Evolutionary conservation across 2,329 filamentous ascomycete species (phyloP), one percentile per base, ranked within the genome.

Genomic region (Elsinoe batatas): DNA sequence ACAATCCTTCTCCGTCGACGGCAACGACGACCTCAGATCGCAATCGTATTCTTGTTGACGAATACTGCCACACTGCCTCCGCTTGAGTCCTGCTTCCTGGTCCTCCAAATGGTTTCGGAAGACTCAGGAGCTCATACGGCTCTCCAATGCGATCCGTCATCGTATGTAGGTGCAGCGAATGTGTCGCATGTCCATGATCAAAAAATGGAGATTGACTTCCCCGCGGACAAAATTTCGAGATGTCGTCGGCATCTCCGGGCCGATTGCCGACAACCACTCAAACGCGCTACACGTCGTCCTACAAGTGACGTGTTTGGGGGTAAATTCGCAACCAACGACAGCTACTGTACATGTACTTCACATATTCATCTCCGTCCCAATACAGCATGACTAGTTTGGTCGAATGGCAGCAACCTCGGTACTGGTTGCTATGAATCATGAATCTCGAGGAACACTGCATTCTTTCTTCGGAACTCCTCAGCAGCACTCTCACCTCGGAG

Each of bases 1-100:
- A 82, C 50, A 84, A 69, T 30, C 78, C 77, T 64, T 84, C 79
- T 37, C 80, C 80, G 64, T 84, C 80, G 12, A 83, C 71, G 1
- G 74, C 79, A 17, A 81, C 75, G 32, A 74, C 79, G 53, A 84
- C 72, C 64, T 84, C 81, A 62, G 81, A 77, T 65, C 81, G 72
- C 70, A 83, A 83, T 65, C 79, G 76, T 69, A 81, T 83, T 68
- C 75, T 79, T 40, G 76, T 73, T 53, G 76, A 75, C 57, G 72
- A 72, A 55, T 82, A 67, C 61, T 78, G 76, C 67, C 74, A 76
- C 43, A 83, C 79, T n/a, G 69, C 64, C 36, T 72, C 66, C 18
- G 71, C 71, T 53, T 71, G 68, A 4, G 69, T 68, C 46, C 65
- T 69, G 43, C 74, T 74, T 56, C 69, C 63, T 32, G 65, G 63